A percentile compares a stretch with the other conserved stretches of the same genome.
phyloP scores from a whole-genome alignment of 148 eudicot genomes.

The Talinum fruticosum region DNA sequence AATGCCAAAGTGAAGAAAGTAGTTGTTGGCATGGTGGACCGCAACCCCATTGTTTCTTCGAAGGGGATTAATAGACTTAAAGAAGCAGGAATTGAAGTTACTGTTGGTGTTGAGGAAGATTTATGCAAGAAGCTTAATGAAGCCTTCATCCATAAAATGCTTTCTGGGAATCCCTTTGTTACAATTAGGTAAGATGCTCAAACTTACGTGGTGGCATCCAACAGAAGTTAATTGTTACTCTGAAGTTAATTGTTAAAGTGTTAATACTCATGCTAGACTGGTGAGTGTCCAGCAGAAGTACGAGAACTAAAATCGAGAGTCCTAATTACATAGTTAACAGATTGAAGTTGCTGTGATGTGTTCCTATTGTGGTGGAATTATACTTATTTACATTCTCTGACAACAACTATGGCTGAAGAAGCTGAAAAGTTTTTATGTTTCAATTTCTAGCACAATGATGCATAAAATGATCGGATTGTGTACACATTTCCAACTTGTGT shows the following conservation, averaged over 20 bases:
- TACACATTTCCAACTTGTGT: not conserved
- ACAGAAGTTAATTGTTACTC: too few relatives aligned
- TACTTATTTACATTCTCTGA: not conserved
- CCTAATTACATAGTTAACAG: not conserved
- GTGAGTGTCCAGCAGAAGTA: too few relatives aligned
- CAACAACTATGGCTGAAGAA: not conserved
- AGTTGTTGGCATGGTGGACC: slow-evolving; percentile 96
- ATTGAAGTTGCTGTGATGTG: not conserved
- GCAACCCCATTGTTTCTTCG: slow-evolving; percentile 85
- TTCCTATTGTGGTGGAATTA: not conserved
- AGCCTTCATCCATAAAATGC: slow-evolving; percentile 75
- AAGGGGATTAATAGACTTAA: slow-evolving; percentile 63
- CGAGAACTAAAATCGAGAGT: not conserved
- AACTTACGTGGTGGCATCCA: not conserved
- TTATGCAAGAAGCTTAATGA: slow-evolving; percentile 78
- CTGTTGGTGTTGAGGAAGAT: slow-evolving; percentile 83
- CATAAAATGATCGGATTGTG: not conserved
- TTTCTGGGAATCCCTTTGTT: slow-evolving; percentile 67
- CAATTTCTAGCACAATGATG: not conserved
- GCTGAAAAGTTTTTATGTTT: not conserved
- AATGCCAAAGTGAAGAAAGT: slow-evolving; percentile 87
- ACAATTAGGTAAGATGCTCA: slow-evolving; percentile 55
- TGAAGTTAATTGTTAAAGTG: too few relatives aligned
- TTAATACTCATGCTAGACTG: too few relatives aligned
- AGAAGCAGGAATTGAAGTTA: slow-evolving; percentile 80